Base-by-base conservation (phyloP, 768 basidiomycete species). In the Amylocystis lapponica region DNA sequence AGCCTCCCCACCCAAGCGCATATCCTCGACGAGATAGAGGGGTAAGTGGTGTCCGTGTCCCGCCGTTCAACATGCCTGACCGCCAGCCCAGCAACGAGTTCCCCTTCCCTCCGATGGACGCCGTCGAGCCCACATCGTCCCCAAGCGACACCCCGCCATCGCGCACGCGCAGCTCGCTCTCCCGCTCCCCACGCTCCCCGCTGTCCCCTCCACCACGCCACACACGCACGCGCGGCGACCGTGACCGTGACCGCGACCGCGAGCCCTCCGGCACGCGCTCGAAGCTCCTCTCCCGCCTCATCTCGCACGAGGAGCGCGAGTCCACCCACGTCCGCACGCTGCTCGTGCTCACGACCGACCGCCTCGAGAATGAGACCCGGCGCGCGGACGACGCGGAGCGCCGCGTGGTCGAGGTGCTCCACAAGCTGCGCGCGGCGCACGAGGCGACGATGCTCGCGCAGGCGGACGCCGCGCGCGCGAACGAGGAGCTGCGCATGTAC, bases 401-500 rank as follows among this genome's bases (percentile, higher is more conserved):
- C 27, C 69, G 70, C 45, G 56, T 71, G 4, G 59, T 60, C 12
- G 78, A 82, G 30, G 60, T 74, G 13, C 61, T 76, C 9, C 51
- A 64, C 16, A 74, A 75, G 34, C 66, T 86, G 33, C 80, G 75
- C 55, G 64, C 66, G 11, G 67, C 82, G 27, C 78, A 81, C 39
- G 78, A 83, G 39, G 75, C 71, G 3, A 70, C 79, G 46, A 52
- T 74, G 5, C 53, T 62, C 42, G 78, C 83, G 11, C 65, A 78
- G 50, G 67, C 74, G 27, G 82, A 88, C 25, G 74, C 73, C 2
- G 60, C 69, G 11, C 68, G 69, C 41, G 68, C 77, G 21, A 75
- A 68, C 25, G 77, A 82, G 55, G 80, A 83, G 58, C 66, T 66
- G 34, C 72, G 74, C 49, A 56, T 84, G 47, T 86, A 84, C 58